Percentiles rank a stretch among this genome's conserved stretches.
These are phyloP conservation scores for Verbascum thapsus DNA, from an alignment of 257 asterid genomes.

Conservation along the genomic window DNA sequence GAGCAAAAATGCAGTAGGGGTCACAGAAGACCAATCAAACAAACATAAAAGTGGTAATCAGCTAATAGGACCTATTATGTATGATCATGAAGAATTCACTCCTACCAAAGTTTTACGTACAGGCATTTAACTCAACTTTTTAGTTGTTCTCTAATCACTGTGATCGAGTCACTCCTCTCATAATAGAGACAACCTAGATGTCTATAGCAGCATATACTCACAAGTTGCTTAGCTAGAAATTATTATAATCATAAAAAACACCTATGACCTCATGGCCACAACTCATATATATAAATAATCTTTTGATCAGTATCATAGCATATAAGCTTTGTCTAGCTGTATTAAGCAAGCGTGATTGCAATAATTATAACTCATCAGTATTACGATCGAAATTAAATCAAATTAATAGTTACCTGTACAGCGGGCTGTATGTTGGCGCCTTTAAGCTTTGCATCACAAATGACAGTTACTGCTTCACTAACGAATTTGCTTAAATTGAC, in stretches of 20 bases:
- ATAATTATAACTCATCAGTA: background rate
- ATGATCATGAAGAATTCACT: conserved; percentile 1
- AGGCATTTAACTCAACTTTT: background rate
- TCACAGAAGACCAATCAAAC: conserved; percentile 18
- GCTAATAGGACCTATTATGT: conserved; percentile 5
- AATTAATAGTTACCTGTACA: conserved; percentile 69
- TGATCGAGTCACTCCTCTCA: conserved; percentile 13
- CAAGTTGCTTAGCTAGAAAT: conserved; percentile 1
- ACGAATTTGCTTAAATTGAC: conserved; percentile 96
- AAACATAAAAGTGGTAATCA: conserved; percentile 12
- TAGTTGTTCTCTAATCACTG: conserved; percentile 18
- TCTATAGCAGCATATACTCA: background rate
- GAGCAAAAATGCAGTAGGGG: conserved; percentile 15
- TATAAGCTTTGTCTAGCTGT: conserved; percentile 7
- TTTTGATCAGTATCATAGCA: background rate
- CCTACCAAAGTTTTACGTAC: background rate
- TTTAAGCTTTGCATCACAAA: conserved; percentile 94
- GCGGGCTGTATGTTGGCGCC: conserved; percentile 95
- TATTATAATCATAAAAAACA: conserved; percentile 8
- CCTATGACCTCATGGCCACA: background rate
- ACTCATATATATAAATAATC: too few relatives aligned
- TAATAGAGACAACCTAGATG: conserved; percentile 12
- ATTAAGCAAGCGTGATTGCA: conserved; percentile 8
- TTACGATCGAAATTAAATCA: conserved; percentile 5
- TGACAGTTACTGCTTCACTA: conserved; percentile 96